Evolutionary conservation across 2,329 filamentous ascomycete species (phyloP), one percentile per base, ranked within the genome.

Genomic region (Xylaria sp.): DNA sequence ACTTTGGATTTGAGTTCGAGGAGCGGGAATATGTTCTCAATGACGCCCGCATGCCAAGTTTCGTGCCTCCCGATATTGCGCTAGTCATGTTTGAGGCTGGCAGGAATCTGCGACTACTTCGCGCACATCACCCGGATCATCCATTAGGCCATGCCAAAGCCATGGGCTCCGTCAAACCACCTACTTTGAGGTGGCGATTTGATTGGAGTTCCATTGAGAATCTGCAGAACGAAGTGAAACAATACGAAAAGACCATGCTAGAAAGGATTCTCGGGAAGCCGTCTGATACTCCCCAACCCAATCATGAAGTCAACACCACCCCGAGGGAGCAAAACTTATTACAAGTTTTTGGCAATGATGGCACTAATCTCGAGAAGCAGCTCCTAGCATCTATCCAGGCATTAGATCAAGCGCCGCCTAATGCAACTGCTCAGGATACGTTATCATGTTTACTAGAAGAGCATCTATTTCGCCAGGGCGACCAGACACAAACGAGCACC

Each of bases 41-140:
- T 62, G 79, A 81, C 21, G 79, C 84, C 27, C 85, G 85, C 64
- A 87, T 95, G 77, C 91, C 91, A 0, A 79, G 82, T 1, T 95
- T 95, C 67, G 81, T 96, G 44, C 84, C 88, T 0, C 74, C 79
- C 4, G 91, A 95, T 59, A 84, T 93, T 66, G 88, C 87, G 3
- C 82, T 85, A 52, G 79, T 82, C 4, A 86, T 95, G n/a, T 93
- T 94, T 66, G 91, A 96, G 72, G 90, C 88, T 3, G 92, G 91
- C 3, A 86, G 85, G 68, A 94, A 90, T 72, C 76, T 96, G 48
- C 85, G 90, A 7, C 87, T 95, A 55, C 80, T 96, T 48, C 85
- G 87, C 67, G 78, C 80, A 21, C 87, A 90, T 67, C 90, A 95
- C 71, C 84, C 90, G 4, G 80, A 87, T 1, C 90, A 96, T 71